phyloP scores from a whole-genome alignment of 768 basidiomycete species.

The Agaricus blazei region DNA sequence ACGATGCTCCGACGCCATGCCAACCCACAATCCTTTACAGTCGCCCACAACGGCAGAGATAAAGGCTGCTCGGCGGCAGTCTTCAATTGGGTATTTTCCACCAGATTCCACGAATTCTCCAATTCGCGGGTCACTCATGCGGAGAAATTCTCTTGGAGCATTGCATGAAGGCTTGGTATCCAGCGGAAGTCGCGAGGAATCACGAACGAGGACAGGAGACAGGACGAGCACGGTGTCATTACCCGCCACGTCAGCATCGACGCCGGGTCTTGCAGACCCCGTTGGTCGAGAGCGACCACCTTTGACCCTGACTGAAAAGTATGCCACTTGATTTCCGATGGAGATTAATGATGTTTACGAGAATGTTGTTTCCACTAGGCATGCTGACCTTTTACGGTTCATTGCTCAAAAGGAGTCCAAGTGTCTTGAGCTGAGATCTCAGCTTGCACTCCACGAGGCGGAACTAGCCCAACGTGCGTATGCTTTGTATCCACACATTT shows the following conservation, averaged over 20 bases:
- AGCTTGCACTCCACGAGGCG: constrained; percentile 65
- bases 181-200: constrained; percentile 6
- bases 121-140: constrained; percentile 11
- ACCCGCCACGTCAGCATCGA: background rate
- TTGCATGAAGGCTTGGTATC: background rate
- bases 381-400: constrained; percentile 74
- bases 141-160: constrained; percentile 11
- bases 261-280: constrained; percentile 9
- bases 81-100: constrained; percentile 50
- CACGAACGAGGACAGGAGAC: constrained; percentile 18
- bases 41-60: background rate
- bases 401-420: constrained; percentile 86
- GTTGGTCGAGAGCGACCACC: constrained; percentile 33
- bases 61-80: constrained; percentile 35
- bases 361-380: constrained; percentile 35
- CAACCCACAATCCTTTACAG: background rate
- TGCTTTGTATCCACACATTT: background rate
- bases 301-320: constrained; percentile 70
- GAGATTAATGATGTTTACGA: background rate
- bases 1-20: constrained; percentile 1
- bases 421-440: constrained; percentile 75
- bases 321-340: constrained; percentile 20
- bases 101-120: constrained; percentile 15
- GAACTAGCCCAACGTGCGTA: constrained; percentile 61
- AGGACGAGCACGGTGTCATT: constrained; percentile 22